Base-by-base conservation (phyloP, 257 asterid genomes). In the Primulina eburnea region DNA sequence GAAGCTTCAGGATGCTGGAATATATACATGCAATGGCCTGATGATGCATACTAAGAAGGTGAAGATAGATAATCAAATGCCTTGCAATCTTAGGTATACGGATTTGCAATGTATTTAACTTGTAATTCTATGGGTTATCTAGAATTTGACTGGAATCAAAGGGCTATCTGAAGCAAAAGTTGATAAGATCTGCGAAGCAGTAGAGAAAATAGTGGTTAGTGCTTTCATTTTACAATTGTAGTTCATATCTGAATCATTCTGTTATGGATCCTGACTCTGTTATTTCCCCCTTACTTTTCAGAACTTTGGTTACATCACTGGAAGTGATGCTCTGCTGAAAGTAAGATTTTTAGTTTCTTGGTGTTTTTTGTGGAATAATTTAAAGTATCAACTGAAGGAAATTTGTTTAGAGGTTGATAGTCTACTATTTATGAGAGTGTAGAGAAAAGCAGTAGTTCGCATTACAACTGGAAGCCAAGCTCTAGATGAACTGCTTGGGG, bases 1-100 rank as follows among this genome's bases (percentile, higher is more conserved):
- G 91, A 94, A 91, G 86, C 88, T 94, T 72, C 97, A 94, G 80
- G 99, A 94, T 78, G 99, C 97, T 60, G 99, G 97, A 52, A 94
- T 94, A 81, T 79, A 85, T 70, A 91, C 97, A 33, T 91, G 99
- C 84, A 94, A 89, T 81, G 97, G 97, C 74, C 73, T 94, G 81
- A 89, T 94, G 97, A 94, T 94, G 99, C 97, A 94, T 82, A 91
- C 99, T 17, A 90, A 90, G 86, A 93, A 93, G 96, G 97, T 90
- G 68, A 63, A 55, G 34, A 21, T 63, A 26, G 53, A 60, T 64
- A 58, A 75, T 32, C 21, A 56, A 47, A 58, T 65, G 26, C n/a
- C 68, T 72, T 17, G 43, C 6, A 9, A 3, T 75, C 18, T 52
- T 26, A 18, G 24, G 34, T 37, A 24, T 66, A 65, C 47, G 66